A percentile compares a stretch with the other conserved stretches of the same genome.
Conservation (phyloP, 306 rosid species). For the Sechiopsis laciniata region DNA sequence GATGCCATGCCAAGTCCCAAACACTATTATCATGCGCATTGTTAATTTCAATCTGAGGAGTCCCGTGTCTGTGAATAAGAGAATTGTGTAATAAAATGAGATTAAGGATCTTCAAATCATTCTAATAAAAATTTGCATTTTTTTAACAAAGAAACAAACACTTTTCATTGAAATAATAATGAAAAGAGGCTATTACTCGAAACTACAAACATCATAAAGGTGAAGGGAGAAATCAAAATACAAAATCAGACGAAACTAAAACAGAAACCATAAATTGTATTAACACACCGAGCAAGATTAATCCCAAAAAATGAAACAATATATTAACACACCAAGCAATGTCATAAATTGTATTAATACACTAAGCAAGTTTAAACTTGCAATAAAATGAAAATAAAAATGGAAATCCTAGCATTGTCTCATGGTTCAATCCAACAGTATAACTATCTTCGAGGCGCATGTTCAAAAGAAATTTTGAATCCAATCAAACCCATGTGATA, state of each 20-base stretch:
- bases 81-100: slow-evolving; percentile 25
- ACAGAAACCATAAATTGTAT: too few relatives aligned
- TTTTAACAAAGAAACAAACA: too few relatives aligned
- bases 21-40: slow-evolving; percentile 89
- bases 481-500: slow-evolving; percentile 7
- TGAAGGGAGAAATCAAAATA: too few relatives aligned
- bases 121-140: slow-evolving; percentile 4
- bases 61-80: slow-evolving; percentile 69
- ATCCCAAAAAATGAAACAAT: too few relatives aligned
- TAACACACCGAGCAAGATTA: too few relatives aligned
- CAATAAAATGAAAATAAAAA: slow-evolving; percentile 13
- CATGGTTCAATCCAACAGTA: background rate
- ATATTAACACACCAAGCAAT: too few relatives aligned
- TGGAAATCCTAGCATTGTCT: slow-evolving; percentile 11
- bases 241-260: too few relatives aligned
- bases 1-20: slow-evolving; percentile 99
- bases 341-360: slow-evolving; percentile 11
- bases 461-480: background rate
- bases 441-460: background rate
- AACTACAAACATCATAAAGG: too few relatives aligned
- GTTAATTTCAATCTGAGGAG: slow-evolving; percentile 84
- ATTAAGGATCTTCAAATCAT: slow-evolving; percentile 12
- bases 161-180: too few relatives aligned
- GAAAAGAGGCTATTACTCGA: too few relatives aligned
- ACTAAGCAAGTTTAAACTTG: background rate